Conservation (phyloP, 2,329 filamentous ascomycete species). For the Cladosporium austrohemisphaericum region DNA sequence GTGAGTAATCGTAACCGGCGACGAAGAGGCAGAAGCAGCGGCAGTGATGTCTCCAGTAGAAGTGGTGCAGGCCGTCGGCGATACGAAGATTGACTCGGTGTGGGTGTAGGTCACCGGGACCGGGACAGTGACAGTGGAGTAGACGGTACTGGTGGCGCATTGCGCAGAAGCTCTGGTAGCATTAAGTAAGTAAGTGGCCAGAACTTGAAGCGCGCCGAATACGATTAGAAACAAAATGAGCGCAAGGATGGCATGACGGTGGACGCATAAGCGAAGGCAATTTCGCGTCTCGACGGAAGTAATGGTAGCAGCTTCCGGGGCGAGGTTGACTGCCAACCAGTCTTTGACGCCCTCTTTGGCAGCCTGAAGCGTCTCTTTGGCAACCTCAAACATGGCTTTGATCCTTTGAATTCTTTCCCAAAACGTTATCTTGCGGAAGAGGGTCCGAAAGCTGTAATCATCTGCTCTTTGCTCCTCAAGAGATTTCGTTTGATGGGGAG, state of each 20-base stretch:
- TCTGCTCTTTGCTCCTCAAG: not conserved
- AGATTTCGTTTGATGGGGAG: not conserved
- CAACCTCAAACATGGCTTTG: no score
- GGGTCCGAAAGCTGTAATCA: not conserved
- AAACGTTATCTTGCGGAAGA: not conserved
- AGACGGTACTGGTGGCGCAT: conserved; percentile 28
- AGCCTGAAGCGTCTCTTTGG: no score
- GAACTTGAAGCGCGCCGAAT: conserved; percentile 21
- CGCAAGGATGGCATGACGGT: conserved; percentile 16
- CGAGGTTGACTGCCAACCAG: conserved; percentile 2
- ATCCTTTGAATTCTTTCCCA: not conserved
- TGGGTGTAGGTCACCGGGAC: conserved; percentile 17
- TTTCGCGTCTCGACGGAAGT: not conserved
- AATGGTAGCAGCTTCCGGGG: conserved; percentile 7
- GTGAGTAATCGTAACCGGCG: conserved; percentile 4
- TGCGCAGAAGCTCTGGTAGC: conserved; percentile 26
- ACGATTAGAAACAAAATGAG: conserved; percentile 24
- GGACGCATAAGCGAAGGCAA: not conserved
- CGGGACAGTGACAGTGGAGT: conserved; percentile 26
- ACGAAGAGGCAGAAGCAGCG: conserved; percentile 1
- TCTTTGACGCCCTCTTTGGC: no score
- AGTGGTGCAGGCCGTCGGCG: conserved; percentile 9
- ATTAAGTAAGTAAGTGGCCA: conserved; percentile 30
- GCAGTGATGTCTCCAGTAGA: not conserved
- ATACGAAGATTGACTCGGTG: conserved; percentile 13